Conservation (phyloP, 2,329 filamentous ascomycete species). For the Sordariomycetes sp. region DNA sequence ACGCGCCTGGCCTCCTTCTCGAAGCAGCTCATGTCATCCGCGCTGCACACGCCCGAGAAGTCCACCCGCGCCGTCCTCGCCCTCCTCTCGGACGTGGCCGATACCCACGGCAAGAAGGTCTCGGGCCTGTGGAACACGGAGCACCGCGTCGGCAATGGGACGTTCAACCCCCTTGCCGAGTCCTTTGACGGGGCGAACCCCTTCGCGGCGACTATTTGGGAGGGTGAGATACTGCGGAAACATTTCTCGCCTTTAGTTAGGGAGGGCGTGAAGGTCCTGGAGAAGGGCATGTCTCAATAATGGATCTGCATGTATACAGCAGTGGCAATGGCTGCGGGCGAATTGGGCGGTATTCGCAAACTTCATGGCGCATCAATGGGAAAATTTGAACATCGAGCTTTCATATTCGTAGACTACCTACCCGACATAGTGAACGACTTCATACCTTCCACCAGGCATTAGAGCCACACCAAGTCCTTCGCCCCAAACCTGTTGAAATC, state of each 20-base stretch:
- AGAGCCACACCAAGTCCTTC: too few relatives aligned
- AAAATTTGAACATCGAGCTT: not conserved
- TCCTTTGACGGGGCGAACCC: conserved; percentile 83
- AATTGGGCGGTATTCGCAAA: not conserved
- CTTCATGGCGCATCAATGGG: not conserved
- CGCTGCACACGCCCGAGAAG: conserved; percentile 85
- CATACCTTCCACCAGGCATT: not conserved
- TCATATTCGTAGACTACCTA: not conserved
- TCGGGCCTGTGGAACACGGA: conserved; percentile 88
- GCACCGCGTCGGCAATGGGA: conserved; percentile 82
- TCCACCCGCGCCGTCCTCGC: conserved; percentile 71
- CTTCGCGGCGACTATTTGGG: conserved; percentile 85
- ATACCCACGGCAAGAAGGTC: conserved; percentile 74
- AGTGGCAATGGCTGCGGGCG: not conserved
- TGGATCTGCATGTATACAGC: not conserved
- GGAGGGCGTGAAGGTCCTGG: conserved; percentile 59
- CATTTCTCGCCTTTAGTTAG: conserved; percentile 84
- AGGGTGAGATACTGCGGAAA: conserved; percentile 72
- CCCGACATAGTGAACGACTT: not conserved
- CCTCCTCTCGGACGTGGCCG: conserved; percentile 66
- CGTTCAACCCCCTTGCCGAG: conserved; percentile 62
- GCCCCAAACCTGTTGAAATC: not conserved
- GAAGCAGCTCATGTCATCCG: conserved; percentile 76
- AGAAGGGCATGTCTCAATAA: conserved; percentile 47
- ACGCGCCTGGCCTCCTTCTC: conserved; percentile 82